These are phyloP conservation scores for Patellifolia procumbens DNA, from an alignment of 179 eudicot species.

Conservation along the genomic window DNA sequence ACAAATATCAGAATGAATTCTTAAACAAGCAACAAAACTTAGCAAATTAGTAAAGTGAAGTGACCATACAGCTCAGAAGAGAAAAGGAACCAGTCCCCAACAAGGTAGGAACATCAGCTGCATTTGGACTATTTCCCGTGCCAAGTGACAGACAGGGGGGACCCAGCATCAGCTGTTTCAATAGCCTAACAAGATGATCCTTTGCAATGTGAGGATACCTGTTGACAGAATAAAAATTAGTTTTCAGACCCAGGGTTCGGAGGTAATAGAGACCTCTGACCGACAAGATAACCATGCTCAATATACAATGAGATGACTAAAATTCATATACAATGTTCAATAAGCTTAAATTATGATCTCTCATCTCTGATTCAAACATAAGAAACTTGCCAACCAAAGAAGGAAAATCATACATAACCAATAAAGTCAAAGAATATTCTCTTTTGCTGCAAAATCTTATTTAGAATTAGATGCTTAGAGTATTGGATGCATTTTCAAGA, in stretches of 20 bases:
- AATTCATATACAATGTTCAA: not conserved
- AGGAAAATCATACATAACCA: not conserved
- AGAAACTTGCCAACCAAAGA: not conserved
- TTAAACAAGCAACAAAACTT: constrained; percentile 2
- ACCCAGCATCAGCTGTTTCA: constrained; percentile 70
- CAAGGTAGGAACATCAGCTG: constrained; percentile 86
- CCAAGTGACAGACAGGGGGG: constrained; percentile 40
- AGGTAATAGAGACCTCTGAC: constrained; percentile 8
- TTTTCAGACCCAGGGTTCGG: not conserved
- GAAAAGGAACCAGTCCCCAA: constrained; percentile 91
- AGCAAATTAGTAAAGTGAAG: constrained; percentile 22
- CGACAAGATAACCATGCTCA: constrained; percentile 2
- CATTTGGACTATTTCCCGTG: constrained; percentile 46
- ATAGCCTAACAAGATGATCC: constrained; percentile 93
- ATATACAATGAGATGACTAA: not conserved
- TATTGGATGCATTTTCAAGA: not conserved
- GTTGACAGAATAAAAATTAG: constrained; percentile 19
- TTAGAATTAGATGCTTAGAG: not conserved
- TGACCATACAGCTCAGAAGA: constrained; percentile 64
- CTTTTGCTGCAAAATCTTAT: not conserved
- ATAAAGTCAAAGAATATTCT: not conserved
- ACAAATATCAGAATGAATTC: not conserved
- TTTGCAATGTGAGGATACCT: constrained; percentile 82
- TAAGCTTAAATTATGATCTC: not conserved
- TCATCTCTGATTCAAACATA: not conserved